A percentile compares a stretch with the other conserved stretches of the same genome.
Evolutionary conservation across 352 stramenopile genomes (phyloP).

Genomic region (Phytopythium aichiense): DNA sequence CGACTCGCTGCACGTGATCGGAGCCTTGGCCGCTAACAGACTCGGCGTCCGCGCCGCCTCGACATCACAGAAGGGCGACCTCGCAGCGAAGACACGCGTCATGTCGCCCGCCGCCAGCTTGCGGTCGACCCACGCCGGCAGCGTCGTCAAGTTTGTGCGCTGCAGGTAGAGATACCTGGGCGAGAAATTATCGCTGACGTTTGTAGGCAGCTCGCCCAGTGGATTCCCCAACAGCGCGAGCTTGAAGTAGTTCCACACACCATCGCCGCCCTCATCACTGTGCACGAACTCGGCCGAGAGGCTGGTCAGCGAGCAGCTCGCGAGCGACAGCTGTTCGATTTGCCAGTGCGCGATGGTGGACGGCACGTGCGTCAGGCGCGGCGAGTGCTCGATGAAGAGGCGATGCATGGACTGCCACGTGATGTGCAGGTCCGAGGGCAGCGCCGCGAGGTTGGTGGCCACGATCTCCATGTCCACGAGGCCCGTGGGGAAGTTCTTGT

Average conservation of each 20-base stretch:
- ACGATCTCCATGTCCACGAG: constrained; percentile 30
- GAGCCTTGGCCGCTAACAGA: neutral
- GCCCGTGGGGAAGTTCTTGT: constrained; percentile 19
- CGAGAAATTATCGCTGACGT: neutral
- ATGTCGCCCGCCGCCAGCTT: neutral
- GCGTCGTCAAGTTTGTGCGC: neutral
- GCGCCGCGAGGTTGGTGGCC: constrained; percentile 22
- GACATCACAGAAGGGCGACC: neutral
- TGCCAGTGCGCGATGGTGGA: neutral
- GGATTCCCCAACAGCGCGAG: neutral
- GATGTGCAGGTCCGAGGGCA: constrained; percentile 31
- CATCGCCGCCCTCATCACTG: neutral
- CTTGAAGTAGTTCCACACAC: neutral
- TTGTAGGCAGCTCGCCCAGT: neutral
- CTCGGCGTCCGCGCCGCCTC: neutral
- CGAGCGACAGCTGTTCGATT: neutral
- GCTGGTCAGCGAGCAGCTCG: neutral
- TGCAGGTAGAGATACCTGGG: neutral
- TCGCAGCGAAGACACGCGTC: neutral
- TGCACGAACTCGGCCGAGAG: neutral
- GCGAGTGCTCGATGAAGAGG: constrained; percentile 3
- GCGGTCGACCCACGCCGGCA: neutral
- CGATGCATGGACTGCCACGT: constrained; percentile 19
- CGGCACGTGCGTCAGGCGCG: neutral
- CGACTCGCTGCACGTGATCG: neutral